A percentile compares a stretch with the other conserved stretches of the same genome.
These are phyloP conservation scores for Coemansia sp. DNA, from an alignment of 192 early-diverging fungal species.

Conservation along the genomic window DNA sequence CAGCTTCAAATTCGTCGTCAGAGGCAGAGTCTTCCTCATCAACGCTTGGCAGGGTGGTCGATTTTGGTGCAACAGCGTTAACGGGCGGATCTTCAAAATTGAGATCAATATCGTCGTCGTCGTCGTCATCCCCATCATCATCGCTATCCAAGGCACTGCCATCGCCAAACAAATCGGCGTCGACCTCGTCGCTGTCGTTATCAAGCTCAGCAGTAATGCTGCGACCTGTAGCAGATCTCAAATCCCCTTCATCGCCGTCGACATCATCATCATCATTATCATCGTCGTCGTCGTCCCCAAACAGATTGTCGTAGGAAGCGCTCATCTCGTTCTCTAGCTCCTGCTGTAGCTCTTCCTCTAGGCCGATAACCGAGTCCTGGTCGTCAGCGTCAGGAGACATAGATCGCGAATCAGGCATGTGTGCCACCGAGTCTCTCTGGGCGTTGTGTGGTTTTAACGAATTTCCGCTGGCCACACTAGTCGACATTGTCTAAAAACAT, in stretches of 20 bases:
- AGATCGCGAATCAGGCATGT: slow-evolving; percentile 27
- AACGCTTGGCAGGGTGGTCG: not conserved
- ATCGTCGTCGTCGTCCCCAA: slow-evolving; percentile 35
- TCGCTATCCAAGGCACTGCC: slow-evolving; percentile 24
- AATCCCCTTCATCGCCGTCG: slow-evolving; percentile 6
- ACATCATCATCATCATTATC: too few relatives aligned
- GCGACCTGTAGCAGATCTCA: slow-evolving; percentile 19
- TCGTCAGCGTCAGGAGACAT: slow-evolving; percentile 31
- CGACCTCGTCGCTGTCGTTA: slow-evolving; percentile 14
- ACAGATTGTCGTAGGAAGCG: slow-evolving; percentile 45
- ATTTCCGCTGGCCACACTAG: slow-evolving; percentile 34
- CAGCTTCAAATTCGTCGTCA: slow-evolving; percentile 51
- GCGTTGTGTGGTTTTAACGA: slow-evolving; percentile 32
- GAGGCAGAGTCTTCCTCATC: slow-evolving; percentile 45
- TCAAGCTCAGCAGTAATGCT: slow-evolving; percentile 12
- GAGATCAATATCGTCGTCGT: slow-evolving; percentile 24
- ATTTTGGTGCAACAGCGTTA: not conserved
- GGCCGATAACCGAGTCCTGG: slow-evolving; percentile 26
- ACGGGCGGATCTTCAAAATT: slow-evolving; percentile 39
- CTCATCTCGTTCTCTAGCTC: slow-evolving; percentile 53
- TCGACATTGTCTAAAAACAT: slow-evolving; percentile 35
- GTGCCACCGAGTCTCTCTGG: slow-evolving; percentile 4
- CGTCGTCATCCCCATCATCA: slow-evolving; percentile 29
- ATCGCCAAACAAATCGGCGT: slow-evolving; percentile 39
- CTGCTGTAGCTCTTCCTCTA: slow-evolving; percentile 50